phyloP scores from a whole-genome alignment of 176 grass and related monocot species.

The Avena eriantha region DNA sequence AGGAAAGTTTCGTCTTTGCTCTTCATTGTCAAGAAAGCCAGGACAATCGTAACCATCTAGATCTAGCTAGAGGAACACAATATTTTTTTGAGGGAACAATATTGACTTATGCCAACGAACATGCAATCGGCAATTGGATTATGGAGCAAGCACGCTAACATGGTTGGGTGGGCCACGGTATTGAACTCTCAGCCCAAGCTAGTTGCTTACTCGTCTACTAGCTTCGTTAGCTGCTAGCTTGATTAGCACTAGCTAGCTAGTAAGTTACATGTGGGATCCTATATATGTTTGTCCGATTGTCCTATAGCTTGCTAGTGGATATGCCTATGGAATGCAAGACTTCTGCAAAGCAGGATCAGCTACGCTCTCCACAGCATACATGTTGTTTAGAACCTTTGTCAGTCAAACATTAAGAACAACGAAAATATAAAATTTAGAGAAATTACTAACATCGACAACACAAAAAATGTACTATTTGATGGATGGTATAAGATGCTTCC shows the following conservation, averaged over 20 bases:
- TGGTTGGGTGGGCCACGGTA: slow-evolving; percentile 27
- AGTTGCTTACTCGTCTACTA: not conserved
- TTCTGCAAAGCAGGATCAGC: not conserved
- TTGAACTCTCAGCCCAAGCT: not conserved
- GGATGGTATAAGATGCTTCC: not conserved
- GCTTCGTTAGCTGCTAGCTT: slow-evolving; percentile 14
- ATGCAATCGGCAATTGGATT: not conserved
- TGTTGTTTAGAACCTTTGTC: not conserved
- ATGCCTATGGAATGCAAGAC: not conserved
- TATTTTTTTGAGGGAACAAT: no score
- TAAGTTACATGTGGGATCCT: not conserved
- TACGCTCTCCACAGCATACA: not conserved
- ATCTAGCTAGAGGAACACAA: not conserved
- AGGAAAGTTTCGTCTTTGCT: slow-evolving; percentile 21
- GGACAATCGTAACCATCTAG: not conserved
- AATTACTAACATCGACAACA: not conserved
- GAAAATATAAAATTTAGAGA: not conserved
- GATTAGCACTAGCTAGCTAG: not conserved
- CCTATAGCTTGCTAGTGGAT: slow-evolving; percentile 42
- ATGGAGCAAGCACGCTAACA: slow-evolving; percentile 20
- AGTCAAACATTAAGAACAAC: not conserved
- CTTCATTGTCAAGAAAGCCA: slow-evolving; percentile 18
- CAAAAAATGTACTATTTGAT: not conserved
- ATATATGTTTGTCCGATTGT: not conserved
- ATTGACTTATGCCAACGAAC: not conserved